Conservation (phyloP, 176 grass and related monocot genomes). For the Ensete ventricosum region DNA sequence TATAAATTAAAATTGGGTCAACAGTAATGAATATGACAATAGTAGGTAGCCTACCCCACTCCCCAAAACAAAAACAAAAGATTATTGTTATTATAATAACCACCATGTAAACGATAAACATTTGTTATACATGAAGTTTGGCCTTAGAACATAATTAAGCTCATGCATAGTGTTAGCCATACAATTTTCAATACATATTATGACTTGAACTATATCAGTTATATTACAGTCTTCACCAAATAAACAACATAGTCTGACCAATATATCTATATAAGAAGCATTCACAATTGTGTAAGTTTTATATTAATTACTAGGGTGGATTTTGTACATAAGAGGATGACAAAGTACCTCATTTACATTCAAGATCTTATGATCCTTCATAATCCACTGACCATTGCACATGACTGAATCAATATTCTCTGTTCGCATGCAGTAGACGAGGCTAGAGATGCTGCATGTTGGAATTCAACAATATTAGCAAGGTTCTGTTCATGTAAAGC, state of each 20-base stretch:
- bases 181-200: too few species aligned
- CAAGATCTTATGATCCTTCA: slow-evolving; percentile 38
- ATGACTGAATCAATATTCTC: slow-evolving; percentile 49
- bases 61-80: too few species aligned
- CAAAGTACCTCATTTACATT: slow-evolving; percentile 33
- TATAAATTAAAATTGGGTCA: too few species aligned
- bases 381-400: slow-evolving; percentile 50
- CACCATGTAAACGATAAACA: not conserved
- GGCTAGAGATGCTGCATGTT: slow-evolving; percentile 34
- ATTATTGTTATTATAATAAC: too few species aligned
- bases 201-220: too few species aligned
- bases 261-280: not conserved
- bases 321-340: not conserved
- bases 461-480: slow-evolving; percentile 3
- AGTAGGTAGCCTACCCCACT: too few species aligned
- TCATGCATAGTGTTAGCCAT: too few species aligned
- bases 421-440: slow-evolving; percentile 43
- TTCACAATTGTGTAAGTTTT: not conserved
- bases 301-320: not conserved
- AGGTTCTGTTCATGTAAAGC: not conserved
- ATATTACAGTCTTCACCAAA: too few species aligned
- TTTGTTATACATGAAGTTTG: not conserved
- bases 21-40: too few species aligned
- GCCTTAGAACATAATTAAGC: not conserved
- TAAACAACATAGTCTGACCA: too few species aligned